Conservation (phyloP, 192 early-diverging fungal genomes). For the Martensiomyces pterosporus region DNA sequence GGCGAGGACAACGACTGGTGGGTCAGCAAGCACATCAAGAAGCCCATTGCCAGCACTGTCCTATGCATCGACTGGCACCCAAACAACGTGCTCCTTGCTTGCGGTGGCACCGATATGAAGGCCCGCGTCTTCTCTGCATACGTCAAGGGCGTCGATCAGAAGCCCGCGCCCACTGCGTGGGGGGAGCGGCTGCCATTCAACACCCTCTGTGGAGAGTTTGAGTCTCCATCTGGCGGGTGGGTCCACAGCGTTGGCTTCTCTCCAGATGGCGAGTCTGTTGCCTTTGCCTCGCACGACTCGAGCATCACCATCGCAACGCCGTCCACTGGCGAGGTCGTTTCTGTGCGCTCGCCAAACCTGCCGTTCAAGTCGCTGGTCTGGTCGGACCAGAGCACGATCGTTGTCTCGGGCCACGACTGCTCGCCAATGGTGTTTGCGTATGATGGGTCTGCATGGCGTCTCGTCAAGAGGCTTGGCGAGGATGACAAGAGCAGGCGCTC, state of each 20-base stretch:
- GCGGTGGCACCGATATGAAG: slow-evolving; percentile 82
- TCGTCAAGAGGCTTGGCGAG: slow-evolving; percentile 70
- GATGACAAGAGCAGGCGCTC: slow-evolving; percentile 61
- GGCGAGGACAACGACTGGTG: slow-evolving; percentile 97
- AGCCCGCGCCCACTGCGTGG: slow-evolving; percentile 83
- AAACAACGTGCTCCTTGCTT: slow-evolving; percentile 90
- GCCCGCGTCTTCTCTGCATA: slow-evolving; percentile 93
- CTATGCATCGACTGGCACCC: slow-evolving; percentile 94
- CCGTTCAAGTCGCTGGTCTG: slow-evolving; percentile 79
- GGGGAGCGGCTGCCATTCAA: slow-evolving; percentile 93
- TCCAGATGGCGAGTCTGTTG: slow-evolving; percentile 81
- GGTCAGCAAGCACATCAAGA: slow-evolving; percentile 92
- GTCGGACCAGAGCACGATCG: slow-evolving; percentile 68
- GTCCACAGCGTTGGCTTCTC: slow-evolving; percentile 85
- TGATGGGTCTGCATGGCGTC: slow-evolving; percentile 48
- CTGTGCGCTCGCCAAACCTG: slow-evolving; percentile 60
- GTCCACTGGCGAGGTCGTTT: slow-evolving; percentile 54
- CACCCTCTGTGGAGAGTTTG: slow-evolving; percentile 86
- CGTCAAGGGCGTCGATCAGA: slow-evolving; percentile 92
- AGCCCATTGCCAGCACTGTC: slow-evolving; percentile 87
- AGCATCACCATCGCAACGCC: slow-evolving; percentile 74
- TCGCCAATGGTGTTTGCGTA: slow-evolving; percentile 74
- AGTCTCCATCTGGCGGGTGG: slow-evolving; percentile 76
- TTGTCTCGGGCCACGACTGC: slow-evolving; percentile 93
- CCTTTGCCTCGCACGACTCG: slow-evolving; percentile 84